Percentiles rank a stretch among this genome's conserved stretches.
Conservation (phyloP, 108 stramenopile genomes). For the Stephanodiscus minutulus region DNA sequence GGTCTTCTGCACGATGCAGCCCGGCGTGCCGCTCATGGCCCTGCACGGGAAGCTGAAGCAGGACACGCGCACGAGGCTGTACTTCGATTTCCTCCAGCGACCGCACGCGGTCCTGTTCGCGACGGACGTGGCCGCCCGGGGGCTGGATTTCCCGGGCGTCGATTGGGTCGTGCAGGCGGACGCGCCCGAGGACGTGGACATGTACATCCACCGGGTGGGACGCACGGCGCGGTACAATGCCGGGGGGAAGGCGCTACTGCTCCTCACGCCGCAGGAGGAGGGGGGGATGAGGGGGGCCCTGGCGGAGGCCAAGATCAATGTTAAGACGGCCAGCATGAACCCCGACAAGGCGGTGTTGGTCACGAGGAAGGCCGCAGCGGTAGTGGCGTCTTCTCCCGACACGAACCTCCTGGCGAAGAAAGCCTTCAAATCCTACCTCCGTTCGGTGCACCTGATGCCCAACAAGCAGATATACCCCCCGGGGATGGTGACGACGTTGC, state of each 20-base stretch:
- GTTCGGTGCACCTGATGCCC: slow-evolving; percentile 89
- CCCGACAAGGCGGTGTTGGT: slow-evolving; percentile 92
- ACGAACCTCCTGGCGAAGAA: slow-evolving; percentile 83
- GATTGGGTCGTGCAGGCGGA: slow-evolving; percentile 99
- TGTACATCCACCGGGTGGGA: slow-evolving; percentile 95
- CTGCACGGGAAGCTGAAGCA: slow-evolving; percentile 99
- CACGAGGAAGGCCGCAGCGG: slow-evolving; percentile 79
- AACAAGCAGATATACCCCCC: slow-evolving; percentile 68
- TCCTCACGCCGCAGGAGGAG: slow-evolving; percentile 91
- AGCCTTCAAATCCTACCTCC: slow-evolving; percentile 91
- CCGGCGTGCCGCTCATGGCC: slow-evolving; percentile 95
- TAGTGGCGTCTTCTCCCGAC: slow-evolving; percentile 81
- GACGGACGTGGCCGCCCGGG: slow-evolving; percentile 96
- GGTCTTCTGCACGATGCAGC: slow-evolving; percentile 91
- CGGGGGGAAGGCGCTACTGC: slow-evolving; percentile 87
- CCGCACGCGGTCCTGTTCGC: slow-evolving; percentile 94
- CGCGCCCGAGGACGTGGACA: slow-evolving; percentile 95
- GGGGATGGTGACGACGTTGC: slow-evolving; percentile 61
- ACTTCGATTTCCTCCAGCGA: slow-evolving; percentile 91
- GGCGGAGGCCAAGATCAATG: slow-evolving; percentile 73
- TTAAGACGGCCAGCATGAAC: slow-evolving; percentile 89
- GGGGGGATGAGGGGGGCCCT: slow-evolving; percentile 50
- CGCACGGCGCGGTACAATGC: slow-evolving; percentile 90
- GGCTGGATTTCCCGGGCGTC: slow-evolving; percentile 95
- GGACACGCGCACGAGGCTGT: slow-evolving; percentile 91